These are phyloP conservation scores for Amylocarpus encephaloides DNA, from an alignment of 2,329 filamentous ascomycete genomes.

Conservation along the genomic window DNA sequence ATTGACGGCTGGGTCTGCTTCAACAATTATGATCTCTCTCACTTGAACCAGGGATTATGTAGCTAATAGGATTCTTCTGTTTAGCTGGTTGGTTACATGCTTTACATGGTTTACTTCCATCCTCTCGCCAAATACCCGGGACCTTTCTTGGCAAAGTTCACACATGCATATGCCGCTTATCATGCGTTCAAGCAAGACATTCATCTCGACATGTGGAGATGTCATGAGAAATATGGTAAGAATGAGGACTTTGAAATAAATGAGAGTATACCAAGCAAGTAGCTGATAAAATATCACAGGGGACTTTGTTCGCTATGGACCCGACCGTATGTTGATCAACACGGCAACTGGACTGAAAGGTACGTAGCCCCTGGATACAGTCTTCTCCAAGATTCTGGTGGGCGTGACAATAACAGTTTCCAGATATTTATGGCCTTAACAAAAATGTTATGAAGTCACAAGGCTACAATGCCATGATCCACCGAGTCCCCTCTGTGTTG, in stretches of 20 bases:
- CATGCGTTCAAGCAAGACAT: constrained; percentile 32
- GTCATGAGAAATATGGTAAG: constrained; percentile 18
- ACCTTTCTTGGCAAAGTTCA: constrained; percentile 27
- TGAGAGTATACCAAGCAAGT: neutral
- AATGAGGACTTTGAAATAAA: no score
- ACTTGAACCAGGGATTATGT: no score
- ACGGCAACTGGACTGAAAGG: neutral
- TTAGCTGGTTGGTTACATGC: no score
- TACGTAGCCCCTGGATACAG: neutral
- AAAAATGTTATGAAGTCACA: no score
- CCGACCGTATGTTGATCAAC: constrained; percentile 11
- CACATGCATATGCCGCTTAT: constrained; percentile 23
- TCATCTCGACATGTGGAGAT: constrained; percentile 29
- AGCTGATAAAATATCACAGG: neutral
- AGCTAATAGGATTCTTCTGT: no score
- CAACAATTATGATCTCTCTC: no score
- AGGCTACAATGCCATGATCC: no score
- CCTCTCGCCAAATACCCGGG: constrained; percentile 20
- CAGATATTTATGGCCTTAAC: neutral
- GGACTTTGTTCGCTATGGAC: constrained; percentile 17
- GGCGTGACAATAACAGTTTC: constrained; percentile 36
- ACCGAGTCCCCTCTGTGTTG: no score
- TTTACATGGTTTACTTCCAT: no score
- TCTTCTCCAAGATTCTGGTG: no score
- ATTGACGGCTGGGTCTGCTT: no score